A percentile compares a stretch with the other conserved stretches of the same genome.
phyloP scores from a whole-genome alignment of 2,329 filamentous ascomycete species.

The Microdochium trichocladiopsis region DNA sequence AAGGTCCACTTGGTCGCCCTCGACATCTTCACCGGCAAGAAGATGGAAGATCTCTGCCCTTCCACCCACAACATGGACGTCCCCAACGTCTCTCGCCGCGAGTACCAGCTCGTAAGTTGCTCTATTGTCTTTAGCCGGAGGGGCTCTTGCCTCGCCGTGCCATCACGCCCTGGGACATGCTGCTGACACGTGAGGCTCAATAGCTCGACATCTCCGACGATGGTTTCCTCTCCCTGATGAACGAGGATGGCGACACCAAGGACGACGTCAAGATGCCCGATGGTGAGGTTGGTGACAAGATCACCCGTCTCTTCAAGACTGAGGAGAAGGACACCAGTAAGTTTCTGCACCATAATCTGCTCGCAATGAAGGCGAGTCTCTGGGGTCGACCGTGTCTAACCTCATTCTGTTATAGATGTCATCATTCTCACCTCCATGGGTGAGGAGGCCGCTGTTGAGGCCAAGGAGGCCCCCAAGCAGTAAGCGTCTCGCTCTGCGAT shows the following conservation, averaged over 20 bases:
- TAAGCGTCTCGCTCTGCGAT: constrained; percentile 12
- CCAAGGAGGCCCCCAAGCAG: constrained; percentile 75
- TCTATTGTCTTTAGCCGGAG: background rate
- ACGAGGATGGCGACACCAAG: constrained; percentile 78
- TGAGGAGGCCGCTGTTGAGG: constrained; percentile 86
- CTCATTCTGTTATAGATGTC: constrained; percentile 54
- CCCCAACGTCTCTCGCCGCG: constrained; percentile 82
- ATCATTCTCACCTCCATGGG: constrained; percentile 94
- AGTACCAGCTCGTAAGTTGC: constrained; percentile 85
- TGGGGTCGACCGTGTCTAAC: background rate
- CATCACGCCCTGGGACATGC: too few species aligned
- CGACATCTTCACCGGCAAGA: constrained; percentile 99
- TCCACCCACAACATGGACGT: constrained; percentile 99
- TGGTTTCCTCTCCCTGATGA: constrained; percentile 90
- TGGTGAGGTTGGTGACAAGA: constrained; percentile 81
- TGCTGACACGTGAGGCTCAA: too few species aligned
- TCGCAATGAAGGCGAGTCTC: background rate
- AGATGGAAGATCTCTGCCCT: constrained; percentile 97
- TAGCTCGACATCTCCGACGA: constrained; percentile 92
- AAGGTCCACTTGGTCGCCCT: constrained; percentile 98
- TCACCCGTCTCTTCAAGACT: constrained; percentile 67
- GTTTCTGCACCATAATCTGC: constrained; percentile 37
- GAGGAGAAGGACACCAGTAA: constrained; percentile 94
- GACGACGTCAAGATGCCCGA: constrained; percentile 94
- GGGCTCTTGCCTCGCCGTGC: too few species aligned